phyloP scores from a whole-genome alignment of 768 basidiomycete genomes.

The Pleurotus sapidus region DNA sequence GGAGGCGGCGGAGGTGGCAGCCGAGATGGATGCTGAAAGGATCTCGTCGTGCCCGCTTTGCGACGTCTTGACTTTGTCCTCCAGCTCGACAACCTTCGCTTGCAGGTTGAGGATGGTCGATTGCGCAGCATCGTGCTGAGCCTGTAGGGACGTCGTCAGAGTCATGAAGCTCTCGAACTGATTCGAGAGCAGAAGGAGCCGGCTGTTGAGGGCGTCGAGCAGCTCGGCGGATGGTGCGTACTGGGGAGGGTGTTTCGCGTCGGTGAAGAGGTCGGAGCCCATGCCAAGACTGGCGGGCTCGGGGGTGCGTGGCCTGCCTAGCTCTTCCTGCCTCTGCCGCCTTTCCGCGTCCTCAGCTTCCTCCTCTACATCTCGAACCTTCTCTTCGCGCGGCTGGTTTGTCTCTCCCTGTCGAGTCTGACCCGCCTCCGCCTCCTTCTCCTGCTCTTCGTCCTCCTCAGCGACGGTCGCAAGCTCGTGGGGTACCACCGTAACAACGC shows the following conservation, averaged over 20 bases:
- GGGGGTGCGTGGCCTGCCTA: slow-evolving; percentile 76
- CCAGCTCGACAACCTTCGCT: slow-evolving; percentile 65
- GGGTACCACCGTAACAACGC: slow-evolving; percentile 67
- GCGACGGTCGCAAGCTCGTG: slow-evolving; percentile 71
- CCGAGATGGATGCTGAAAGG: slow-evolving; percentile 1
- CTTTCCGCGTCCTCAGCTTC: slow-evolving; percentile 41
- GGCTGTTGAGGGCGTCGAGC: slow-evolving; percentile 56
- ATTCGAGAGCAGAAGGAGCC: slow-evolving; percentile 57
- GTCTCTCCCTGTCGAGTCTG: slow-evolving; percentile 5
- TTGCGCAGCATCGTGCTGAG: slow-evolving; percentile 76
- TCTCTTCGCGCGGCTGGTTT: slow-evolving; percentile 16
- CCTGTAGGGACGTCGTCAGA: slow-evolving; percentile 69
- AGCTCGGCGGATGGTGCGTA: slow-evolving; percentile 21
- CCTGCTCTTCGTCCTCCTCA: slow-evolving; percentile 69
- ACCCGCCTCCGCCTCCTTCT: slow-evolving; percentile 14
- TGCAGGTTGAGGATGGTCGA: slow-evolving; percentile 68
- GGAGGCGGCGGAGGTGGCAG: slow-evolving; percentile 12
- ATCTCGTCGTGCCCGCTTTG: slow-evolving; percentile 24
- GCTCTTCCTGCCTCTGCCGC: slow-evolving; percentile 49
- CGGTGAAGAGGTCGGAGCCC: slow-evolving; percentile 29
- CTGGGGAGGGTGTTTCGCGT: slow-evolving; percentile 26
- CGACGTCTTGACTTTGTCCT: slow-evolving; percentile 44
- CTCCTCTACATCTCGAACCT: slow-evolving; percentile 40
- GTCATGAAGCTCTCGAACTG: slow-evolving; percentile 78
- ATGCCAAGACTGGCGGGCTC: slow-evolving; percentile 68